phyloP scores from a whole-genome alignment of 2,329 filamentous ascomycete species.

The Microdochium bolleyi region DNA sequence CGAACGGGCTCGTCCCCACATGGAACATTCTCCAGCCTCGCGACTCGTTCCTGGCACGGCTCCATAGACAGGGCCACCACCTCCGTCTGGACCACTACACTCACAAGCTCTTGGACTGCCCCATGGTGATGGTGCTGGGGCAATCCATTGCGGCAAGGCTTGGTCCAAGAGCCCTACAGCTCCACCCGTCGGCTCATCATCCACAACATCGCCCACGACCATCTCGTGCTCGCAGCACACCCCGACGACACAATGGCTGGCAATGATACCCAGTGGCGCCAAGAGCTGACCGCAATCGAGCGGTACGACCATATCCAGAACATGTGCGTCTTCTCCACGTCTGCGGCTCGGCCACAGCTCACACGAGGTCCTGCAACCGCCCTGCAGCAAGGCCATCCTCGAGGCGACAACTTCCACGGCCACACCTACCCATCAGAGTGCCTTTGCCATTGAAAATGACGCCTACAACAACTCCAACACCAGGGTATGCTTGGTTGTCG shows the following conservation, averaged over 20 bases:
- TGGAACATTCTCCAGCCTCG: neutral
- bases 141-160: too few species aligned
- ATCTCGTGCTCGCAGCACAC: too few species aligned
- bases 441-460: conserved; percentile 58
- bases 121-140: too few species aligned
- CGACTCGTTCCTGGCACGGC: neutral
- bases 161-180: too few species aligned
- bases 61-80: neutral
- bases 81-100: conserved; percentile 1
- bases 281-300: conserved; percentile 45
- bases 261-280: conserved; percentile 33
- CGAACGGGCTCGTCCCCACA: neutral
- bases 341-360: neutral
- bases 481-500: conserved; percentile 37
- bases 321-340: conserved; percentile 37
- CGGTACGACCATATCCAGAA: conserved; percentile 56
- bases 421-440: conserved; percentile 27
- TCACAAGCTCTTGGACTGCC: too few species aligned
- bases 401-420: conserved; percentile 6
- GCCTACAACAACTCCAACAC: conserved; percentile 52
- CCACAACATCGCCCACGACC: too few species aligned
- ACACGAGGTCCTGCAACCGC: neutral
- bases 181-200: too few species aligned
- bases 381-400: conserved; percentile 16
- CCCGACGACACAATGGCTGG: too few species aligned